phyloP scores from a whole-genome alignment of 75 land plant genomes.

The Isoetes taiwanensis region DNA sequence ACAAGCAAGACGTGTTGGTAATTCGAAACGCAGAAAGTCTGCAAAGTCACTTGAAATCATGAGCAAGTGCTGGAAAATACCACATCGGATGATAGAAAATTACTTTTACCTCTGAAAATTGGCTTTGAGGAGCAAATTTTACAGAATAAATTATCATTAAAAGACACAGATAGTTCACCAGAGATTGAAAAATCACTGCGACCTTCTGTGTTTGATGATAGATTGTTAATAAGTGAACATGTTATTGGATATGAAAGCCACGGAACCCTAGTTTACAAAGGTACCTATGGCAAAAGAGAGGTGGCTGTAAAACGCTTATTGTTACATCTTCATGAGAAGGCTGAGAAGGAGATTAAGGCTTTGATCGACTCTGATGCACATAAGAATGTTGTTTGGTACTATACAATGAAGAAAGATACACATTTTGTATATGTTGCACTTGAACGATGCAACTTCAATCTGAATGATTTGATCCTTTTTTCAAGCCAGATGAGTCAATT shows the following conservation, averaged over 20 bases:
- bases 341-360: constrained; percentile 68
- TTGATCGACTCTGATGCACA: constrained; percentile 81
- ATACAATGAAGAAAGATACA: constrained; percentile 56
- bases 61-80: too few species aligned
- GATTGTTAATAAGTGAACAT: too few species aligned
- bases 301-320: constrained; percentile 90
- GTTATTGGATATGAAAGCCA: constrained; percentile 92
- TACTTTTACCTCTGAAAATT: too few species aligned
- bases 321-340: constrained; percentile 53
- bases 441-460: constrained; percentile 71
- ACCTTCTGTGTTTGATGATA: too few species aligned
- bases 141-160: too few species aligned
- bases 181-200: too few species aligned
- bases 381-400: constrained; percentile 86
- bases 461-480: constrained; percentile 56
- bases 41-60: too few species aligned
- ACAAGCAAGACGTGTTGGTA: too few species aligned
- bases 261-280: constrained; percentile 80
- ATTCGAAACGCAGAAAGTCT: too few species aligned
- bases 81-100: too few species aligned
- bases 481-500: not conserved
- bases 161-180: too few species aligned
- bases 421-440: constrained; percentile 90
- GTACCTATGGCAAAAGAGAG: constrained; percentile 48
- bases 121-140: too few species aligned